Evolutionary conservation across 2,329 filamentous ascomycete species (phyloP).

Genomic region (Phyllosticta paracitricarpa): DNA sequence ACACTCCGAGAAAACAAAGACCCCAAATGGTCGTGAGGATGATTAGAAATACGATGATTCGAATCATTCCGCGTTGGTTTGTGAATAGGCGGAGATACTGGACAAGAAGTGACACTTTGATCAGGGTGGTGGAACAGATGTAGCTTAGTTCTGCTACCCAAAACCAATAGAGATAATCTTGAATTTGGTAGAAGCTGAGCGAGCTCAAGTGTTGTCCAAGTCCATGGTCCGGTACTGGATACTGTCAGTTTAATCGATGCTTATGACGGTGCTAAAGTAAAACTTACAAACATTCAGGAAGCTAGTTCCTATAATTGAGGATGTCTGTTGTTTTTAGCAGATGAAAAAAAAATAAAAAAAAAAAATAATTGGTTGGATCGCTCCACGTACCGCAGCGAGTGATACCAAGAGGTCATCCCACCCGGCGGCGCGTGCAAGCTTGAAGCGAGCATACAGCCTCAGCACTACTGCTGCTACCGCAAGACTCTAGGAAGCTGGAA

Average conservation of each 20-base stretch:
- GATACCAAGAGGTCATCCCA: slow-evolving; percentile 27
- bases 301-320: slow-evolving; percentile 18
- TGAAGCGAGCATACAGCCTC: neutral
- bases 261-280: neutral
- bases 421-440: slow-evolving; percentile 20
- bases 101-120: slow-evolving; percentile 28
- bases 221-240: slow-evolving; percentile 23
- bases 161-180: slow-evolving; percentile 24
- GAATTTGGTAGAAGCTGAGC: slow-evolving; percentile 13
- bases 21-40: slow-evolving; percentile 21
- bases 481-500: neutral
- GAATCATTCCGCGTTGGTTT: slow-evolving; percentile 14
- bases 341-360: too few species aligned
- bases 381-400: slow-evolving; percentile 16
- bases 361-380: neutral
- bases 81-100: slow-evolving; percentile 28
- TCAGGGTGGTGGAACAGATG: slow-evolving; percentile 22
- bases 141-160: slow-evolving; percentile 24
- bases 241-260: slow-evolving; percentile 1
- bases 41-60: slow-evolving; percentile 17
- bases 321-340: slow-evolving; percentile 12
- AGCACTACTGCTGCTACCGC: neutral
- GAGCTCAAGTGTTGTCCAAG: slow-evolving; percentile 23
- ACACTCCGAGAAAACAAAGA: slow-evolving; percentile 20
- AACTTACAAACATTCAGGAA: slow-evolving; percentile 24